Evolutionary conservation across 768 basidiomycete species (phyloP).

Genomic region (Rhodotorula kratochvilovae): DNA sequence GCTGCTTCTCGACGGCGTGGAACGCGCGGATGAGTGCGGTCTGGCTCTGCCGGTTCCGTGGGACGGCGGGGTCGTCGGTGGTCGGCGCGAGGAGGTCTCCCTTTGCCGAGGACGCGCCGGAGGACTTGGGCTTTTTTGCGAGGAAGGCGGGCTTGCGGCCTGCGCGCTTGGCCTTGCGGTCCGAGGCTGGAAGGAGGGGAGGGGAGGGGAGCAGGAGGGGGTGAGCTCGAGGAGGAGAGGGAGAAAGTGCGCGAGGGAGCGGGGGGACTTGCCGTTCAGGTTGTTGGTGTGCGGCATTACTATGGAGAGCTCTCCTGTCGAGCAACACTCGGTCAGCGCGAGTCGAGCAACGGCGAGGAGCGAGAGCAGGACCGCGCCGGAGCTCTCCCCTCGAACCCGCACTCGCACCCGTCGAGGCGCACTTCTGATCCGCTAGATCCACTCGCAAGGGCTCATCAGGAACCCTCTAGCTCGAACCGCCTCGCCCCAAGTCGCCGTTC

Average conservation of each 20-base stretch:
- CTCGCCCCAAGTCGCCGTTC: neutral
- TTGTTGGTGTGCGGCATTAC: conserved; percentile 38
- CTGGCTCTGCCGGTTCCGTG: conserved; percentile 5
- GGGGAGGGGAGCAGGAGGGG: neutral
- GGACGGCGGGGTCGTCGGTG: neutral
- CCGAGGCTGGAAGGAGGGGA: neutral
- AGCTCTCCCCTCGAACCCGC: neutral
- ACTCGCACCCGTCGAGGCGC: too few species aligned
- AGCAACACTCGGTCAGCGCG: too few species aligned
- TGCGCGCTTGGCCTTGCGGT: conserved; percentile 22
- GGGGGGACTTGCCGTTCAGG: neutral
- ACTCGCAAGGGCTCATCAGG: neutral
- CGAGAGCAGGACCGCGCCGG: neutral
- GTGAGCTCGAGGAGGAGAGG: neutral
- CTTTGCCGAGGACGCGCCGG: neutral
- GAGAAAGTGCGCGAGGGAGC: neutral
- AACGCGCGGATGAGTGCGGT: conserved; percentile 33
- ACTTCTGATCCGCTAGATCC: neutral
- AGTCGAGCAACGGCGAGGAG: neutral
- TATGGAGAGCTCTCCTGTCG: too few species aligned
- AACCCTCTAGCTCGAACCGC: neutral
- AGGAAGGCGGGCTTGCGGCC: conserved; percentile 24
- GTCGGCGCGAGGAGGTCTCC: neutral
- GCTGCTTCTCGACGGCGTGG: conserved; percentile 41
- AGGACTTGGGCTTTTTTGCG: conserved; percentile 5